Evolutionary conservation across 106 monocot genomes (phyloP).

Genomic region (Dactylorhiza incarnata): DNA sequence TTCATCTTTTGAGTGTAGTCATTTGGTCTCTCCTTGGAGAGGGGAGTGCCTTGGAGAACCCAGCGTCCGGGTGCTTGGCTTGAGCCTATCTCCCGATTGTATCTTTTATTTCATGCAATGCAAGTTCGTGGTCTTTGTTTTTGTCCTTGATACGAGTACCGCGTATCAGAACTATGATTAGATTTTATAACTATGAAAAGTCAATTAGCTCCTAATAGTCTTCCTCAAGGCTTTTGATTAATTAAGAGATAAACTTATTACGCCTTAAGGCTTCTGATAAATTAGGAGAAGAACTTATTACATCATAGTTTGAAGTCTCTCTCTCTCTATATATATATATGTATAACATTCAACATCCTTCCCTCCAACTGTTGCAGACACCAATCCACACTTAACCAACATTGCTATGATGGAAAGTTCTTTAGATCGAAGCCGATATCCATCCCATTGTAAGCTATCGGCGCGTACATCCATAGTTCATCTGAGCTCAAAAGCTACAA

Average conservation of each 20-base stretch:
- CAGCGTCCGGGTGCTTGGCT: too few relatives aligned
- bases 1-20: too few relatives aligned
- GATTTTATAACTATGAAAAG: background rate
- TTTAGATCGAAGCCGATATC: conserved; percentile 52
- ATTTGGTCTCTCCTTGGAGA: too few relatives aligned
- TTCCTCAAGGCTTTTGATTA: background rate
- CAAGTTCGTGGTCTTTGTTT: too few relatives aligned
- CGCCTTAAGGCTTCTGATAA: background rate
- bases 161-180: background rate
- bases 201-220: background rate
- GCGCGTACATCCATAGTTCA: conserved; percentile 83
- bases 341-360: background rate
- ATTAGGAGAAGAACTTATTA: too few relatives aligned
- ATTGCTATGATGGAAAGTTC: conserved; percentile 22
- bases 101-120: too few relatives aligned
- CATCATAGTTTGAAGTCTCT: too few relatives aligned
- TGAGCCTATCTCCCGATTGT: too few relatives aligned
- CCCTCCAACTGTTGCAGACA: background rate
- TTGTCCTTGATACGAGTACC: too few relatives aligned
- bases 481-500: conserved; percentile 75
- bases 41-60: too few relatives aligned
- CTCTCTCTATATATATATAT: background rate
- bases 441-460: conserved; percentile 69
- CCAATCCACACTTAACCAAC: background rate
- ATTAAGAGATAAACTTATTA: background rate